Evolutionary conservation across 148 eudicot genomes (phyloP).

Genomic region (Arbutus unedo): DNA sequence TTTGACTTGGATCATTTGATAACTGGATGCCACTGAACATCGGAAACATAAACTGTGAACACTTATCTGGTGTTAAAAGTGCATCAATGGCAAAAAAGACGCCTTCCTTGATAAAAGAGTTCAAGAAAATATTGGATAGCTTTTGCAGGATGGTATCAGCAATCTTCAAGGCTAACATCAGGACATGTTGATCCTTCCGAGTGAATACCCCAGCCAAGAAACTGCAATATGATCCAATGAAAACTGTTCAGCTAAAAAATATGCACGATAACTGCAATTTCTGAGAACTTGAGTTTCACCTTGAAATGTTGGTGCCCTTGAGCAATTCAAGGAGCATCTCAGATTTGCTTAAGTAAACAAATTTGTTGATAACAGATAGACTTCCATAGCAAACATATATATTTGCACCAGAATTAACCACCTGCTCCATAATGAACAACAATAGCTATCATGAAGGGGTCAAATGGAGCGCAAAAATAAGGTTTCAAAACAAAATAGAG

Average conservation of each 20-base stretch:
- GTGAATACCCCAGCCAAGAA: conserved; percentile 86
- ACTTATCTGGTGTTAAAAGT: conserved; percentile 50
- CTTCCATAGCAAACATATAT: conserved; percentile 68
- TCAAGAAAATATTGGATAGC: conserved; percentile 54
- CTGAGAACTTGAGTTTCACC: conserved; percentile 39
- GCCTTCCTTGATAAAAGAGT: conserved; percentile 80
- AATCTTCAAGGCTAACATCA: conserved; percentile 67
- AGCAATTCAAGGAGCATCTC: conserved; percentile 64
- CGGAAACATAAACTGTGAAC: conserved; percentile 47
- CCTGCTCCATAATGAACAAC: conserved; percentile 44
- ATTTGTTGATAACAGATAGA: conserved; percentile 70
- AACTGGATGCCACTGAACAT: conserved; percentile 33
- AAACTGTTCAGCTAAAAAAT: not conserved
- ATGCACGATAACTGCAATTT: not conserved
- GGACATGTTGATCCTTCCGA: conserved; percentile 72
- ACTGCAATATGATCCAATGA: conserved; percentile 41
- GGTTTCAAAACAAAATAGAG: not conserved
- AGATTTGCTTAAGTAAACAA: conserved; percentile 61
- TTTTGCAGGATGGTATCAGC: conserved; percentile 71
- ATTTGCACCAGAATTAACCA: conserved; percentile 77
- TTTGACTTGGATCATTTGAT: conserved; percentile 30
- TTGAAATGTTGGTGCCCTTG: conserved; percentile 60
- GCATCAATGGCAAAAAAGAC: conserved; percentile 74
- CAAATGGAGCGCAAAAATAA: not conserved
- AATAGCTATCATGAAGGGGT: conserved; percentile 13